Base-by-base conservation (phyloP, 345 rosid genomes). In the Syzygium grande region DNA sequence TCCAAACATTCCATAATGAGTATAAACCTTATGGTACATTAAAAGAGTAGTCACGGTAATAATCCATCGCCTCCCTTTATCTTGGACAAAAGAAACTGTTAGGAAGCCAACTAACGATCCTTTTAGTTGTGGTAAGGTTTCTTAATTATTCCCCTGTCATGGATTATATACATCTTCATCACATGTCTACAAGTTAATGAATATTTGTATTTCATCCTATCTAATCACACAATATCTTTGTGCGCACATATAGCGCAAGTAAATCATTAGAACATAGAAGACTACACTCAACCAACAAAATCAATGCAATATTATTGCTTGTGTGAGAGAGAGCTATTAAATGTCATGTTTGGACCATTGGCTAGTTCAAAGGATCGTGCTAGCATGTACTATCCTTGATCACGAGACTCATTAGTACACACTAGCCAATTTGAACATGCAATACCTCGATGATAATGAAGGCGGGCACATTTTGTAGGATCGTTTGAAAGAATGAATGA, bases 401-500 rank as follows among this genome's bases (percentile, higher is more conserved):
- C 46, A 68, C 5, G 25, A 65, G 8, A 54, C 58, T 54, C 1
- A 10, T 30, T 65, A 52, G 13, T 34, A 9, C 22, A 68, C 0
- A 34, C 12, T 23, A 17, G 8, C 22, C 3, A 12, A 34, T 4
- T 10, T 5, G 34, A 34, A 68, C 2, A 11, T 34, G 2, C 25
- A 38, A 9, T 25, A 1, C 4, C 0, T 3, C 10, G 5, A 73
- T 9, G 10, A 9, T 41, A 22, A 68, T 34, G 10, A 68, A 34
- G 46, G 22, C 2, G 7, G 5, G 11, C 5, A 8, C 4, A 34
- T 9, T 68, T 9, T 0, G 2, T 17, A 11, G 21, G 46, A 4
- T 68, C 4, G 0, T 34, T 30, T 9, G 25, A 34, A 30, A 17
- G 10, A 4, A 30, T 2, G 10, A 16, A 19, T n/a, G 0, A 68